phyloP scores from a whole-genome alignment of 495 filamentous ascomycete species.

The Podospora conica region DNA sequence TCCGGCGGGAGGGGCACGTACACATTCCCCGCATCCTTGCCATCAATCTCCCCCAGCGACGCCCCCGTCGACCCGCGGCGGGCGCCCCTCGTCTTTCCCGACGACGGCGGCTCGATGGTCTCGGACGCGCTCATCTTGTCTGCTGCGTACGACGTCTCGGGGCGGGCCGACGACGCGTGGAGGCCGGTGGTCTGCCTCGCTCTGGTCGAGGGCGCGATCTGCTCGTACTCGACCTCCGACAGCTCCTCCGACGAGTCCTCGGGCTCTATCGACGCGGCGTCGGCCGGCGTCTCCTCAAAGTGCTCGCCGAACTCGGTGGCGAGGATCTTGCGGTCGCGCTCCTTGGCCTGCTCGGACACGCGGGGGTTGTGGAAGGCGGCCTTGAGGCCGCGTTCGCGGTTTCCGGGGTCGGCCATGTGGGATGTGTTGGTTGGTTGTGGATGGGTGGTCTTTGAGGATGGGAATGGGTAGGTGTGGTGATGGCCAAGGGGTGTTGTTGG shows the following conservation, averaged over 20 bases:
- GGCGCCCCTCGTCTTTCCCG: not conserved
- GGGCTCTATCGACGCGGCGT: not conserved
- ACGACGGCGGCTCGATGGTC: not conserved
- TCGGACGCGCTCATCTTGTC: slow-evolving; percentile 1
- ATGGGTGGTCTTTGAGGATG: no score
- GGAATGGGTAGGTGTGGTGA: not conserved
- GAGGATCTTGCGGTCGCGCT: slow-evolving; percentile 20
- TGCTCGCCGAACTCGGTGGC: slow-evolving; percentile 17
- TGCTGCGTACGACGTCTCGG: not conserved
- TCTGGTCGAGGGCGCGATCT: not conserved
- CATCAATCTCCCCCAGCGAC: slow-evolving; percentile 1
- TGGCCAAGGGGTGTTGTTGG: not conserved
- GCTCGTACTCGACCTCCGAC: not conserved
- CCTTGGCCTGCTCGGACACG: slow-evolving; percentile 17
- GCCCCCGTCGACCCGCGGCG: not conserved
- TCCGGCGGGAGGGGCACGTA: not conserved
- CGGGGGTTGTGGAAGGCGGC: slow-evolving; percentile 28
- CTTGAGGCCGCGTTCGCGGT: slow-evolving; percentile 27
- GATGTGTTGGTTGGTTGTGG: not conserved
- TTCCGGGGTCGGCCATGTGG: slow-evolving; percentile 20
- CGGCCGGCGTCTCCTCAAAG: not conserved
- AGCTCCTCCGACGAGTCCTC: not conserved
- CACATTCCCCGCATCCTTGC: slow-evolving; percentile 19
- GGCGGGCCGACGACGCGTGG: not conserved
- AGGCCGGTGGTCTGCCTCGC: not conserved